Percentiles rank a stretch among this genome's conserved stretches.
phyloP scores from a whole-genome alignment of 2,329 filamentous ascomycete genomes.

The Alternaria brassicae region DNA sequence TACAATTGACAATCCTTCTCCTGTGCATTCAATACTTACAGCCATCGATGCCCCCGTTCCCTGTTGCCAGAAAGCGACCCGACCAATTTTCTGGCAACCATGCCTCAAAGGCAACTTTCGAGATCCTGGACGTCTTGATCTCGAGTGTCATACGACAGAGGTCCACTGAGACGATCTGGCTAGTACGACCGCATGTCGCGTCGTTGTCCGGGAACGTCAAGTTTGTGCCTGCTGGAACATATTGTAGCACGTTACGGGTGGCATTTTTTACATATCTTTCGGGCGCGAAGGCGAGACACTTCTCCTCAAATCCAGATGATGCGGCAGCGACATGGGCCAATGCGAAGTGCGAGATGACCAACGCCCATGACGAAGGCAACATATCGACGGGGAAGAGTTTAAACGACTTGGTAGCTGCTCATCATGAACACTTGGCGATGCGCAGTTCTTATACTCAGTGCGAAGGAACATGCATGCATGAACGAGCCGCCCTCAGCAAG shows the following conservation, averaged over 20 bases:
- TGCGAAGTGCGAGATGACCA: slow-evolving; percentile 1
- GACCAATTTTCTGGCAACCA: slow-evolving; percentile 50
- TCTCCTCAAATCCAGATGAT: slow-evolving; percentile 17
- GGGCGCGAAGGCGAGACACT: slow-evolving; percentile 31
- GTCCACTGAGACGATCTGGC: slow-evolving; percentile 48
- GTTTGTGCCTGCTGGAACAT: slow-evolving; percentile 49
- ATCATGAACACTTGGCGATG: background rate
- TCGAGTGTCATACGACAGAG: slow-evolving; percentile 54
- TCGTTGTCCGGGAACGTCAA: slow-evolving; percentile 50
- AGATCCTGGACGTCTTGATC: slow-evolving; percentile 50
- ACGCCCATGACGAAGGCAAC: background rate
- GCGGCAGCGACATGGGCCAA: slow-evolving; percentile 1
- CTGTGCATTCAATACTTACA: slow-evolving; percentile 39
- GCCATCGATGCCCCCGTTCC: slow-evolving; percentile 53
- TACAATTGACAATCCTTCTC: no score
- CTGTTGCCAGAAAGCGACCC: slow-evolving; percentile 49
- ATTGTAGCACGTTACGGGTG: slow-evolving; percentile 38
- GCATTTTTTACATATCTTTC: slow-evolving; percentile 19
- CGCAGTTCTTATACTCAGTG: background rate
- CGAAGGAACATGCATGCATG: background rate
- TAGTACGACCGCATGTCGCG: slow-evolving; percentile 43
- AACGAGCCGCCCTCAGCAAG: background rate
- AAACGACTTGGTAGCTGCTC: background rate
- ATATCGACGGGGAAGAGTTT: background rate
- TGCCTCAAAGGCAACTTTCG: slow-evolving; percentile 54